phyloP scores from a whole-genome alignment of 1,284 basidiomycete species.

The Trametes polyzona region DNA sequence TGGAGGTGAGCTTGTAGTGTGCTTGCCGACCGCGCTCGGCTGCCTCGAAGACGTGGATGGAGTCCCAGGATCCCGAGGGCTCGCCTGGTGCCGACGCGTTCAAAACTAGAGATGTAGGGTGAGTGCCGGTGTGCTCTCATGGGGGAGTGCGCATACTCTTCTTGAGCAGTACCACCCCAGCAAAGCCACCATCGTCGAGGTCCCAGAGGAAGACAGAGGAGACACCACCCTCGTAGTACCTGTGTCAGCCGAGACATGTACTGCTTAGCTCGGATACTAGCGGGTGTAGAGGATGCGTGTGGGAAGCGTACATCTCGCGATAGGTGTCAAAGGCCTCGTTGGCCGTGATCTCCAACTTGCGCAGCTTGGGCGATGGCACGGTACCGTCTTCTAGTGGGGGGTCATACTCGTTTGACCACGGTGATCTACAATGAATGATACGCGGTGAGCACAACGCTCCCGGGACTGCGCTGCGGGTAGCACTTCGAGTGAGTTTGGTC shows the following conservation, averaged over 20 bases:
- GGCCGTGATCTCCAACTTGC: conserved; percentile 90
- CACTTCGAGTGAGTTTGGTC: too few relatives aligned
- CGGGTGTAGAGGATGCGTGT: background rate
- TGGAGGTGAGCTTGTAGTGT: conserved; percentile 97
- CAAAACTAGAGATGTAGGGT: conserved; percentile 49
- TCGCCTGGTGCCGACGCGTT: conserved; percentile 56
- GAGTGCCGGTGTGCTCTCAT: background rate
- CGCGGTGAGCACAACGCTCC: conserved; percentile 2
- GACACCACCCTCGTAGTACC: conserved; percentile 96
- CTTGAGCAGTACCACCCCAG: conserved; percentile 95
- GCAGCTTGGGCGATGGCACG: conserved; percentile 79
- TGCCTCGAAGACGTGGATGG: conserved; percentile 97
- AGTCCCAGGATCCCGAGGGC: conserved; percentile 92
- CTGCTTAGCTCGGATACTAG: background rate
- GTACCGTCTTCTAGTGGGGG: conserved; percentile 89
- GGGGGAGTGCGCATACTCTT: conserved; percentile 69
- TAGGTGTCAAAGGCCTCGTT: conserved; percentile 99
- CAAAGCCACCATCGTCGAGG: conserved; percentile 93
- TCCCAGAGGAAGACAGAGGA: conserved; percentile 99
- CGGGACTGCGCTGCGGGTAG: background rate
- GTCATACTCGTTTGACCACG: conserved; percentile 96
- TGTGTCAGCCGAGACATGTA: conserved; percentile 41
- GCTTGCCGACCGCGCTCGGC: conserved; percentile 88
- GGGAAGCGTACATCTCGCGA: conserved; percentile 89
- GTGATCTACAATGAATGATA: conserved; percentile 64